Evolutionary conservation across 2,329 filamentous ascomycete genomes (phyloP).

Genomic region (Didymella keratinophila): DNA sequence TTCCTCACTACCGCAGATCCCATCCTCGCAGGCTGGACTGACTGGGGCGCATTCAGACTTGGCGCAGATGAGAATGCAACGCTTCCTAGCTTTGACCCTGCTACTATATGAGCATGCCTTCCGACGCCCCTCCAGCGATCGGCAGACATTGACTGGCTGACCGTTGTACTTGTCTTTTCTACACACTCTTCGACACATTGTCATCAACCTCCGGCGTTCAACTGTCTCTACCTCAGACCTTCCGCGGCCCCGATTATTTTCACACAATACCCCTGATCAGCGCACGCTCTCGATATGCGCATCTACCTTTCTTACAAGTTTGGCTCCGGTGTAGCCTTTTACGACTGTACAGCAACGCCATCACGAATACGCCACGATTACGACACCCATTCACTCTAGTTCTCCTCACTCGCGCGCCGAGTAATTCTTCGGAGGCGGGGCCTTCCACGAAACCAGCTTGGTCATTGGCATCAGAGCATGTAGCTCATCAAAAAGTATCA

Average conservation of each 20-base stretch:
- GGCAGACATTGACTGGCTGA: neutral
- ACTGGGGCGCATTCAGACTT: conserved; percentile 26
- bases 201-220: neutral
- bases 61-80: conserved; percentile 33
- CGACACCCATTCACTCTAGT: neutral
- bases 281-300: neutral
- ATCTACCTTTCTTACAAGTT: neutral
- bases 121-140: neutral
- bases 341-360: neutral
- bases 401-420: neutral
- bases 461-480: neutral
- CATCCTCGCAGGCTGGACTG: conserved; percentile 5
- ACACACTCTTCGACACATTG: neutral
- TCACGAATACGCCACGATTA: neutral
- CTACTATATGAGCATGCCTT: neutral
- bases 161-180: neutral
- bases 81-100: conserved; percentile 25
- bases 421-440: neutral
- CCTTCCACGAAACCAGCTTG: neutral
- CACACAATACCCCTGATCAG: conserved; percentile 1
- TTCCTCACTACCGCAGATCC: neutral
- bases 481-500: neutral
- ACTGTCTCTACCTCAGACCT: neutral
- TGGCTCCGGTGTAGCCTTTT: neutral
- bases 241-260: neutral